Conservation (phyloP, 2,329 filamentous ascomycete genomes). For the Colletotrichum trifolii region DNA sequence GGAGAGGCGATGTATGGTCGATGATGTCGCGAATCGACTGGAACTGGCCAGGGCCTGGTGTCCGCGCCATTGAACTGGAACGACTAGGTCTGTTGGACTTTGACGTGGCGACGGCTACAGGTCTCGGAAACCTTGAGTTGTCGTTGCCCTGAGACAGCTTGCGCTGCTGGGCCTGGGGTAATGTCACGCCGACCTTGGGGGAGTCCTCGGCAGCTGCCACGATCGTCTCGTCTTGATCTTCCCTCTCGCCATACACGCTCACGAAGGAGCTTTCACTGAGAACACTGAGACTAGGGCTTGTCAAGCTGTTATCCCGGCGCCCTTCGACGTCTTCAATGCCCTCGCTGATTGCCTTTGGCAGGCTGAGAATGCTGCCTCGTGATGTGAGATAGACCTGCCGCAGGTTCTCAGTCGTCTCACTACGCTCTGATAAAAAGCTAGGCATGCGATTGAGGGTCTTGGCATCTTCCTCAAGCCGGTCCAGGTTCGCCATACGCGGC, state of each 20-base stretch:
- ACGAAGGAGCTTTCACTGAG: slow-evolving; percentile 75
- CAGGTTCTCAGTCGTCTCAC: slow-evolving; percentile 69
- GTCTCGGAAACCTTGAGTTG: neutral
- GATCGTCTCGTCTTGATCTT: slow-evolving; percentile 39
- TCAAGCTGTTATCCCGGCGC: slow-evolving; percentile 51
- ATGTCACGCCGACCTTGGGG: slow-evolving; percentile 43
- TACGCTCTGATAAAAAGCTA: slow-evolving; percentile 71
- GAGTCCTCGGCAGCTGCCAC: slow-evolving; percentile 45
- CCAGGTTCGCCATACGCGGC: slow-evolving; percentile 37
- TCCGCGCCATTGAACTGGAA: slow-evolving; percentile 46
- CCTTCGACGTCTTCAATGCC: slow-evolving; percentile 48
- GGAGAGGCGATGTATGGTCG: slow-evolving; percentile 59
- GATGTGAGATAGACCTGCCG: slow-evolving; percentile 68
- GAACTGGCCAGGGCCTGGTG: slow-evolving; percentile 49
- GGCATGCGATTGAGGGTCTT: slow-evolving; percentile 67
- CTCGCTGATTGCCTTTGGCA: slow-evolving; percentile 59
- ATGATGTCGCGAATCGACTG: slow-evolving; percentile 60
- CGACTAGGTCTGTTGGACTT: slow-evolving; percentile 28
- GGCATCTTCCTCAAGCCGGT: slow-evolving; percentile 44
- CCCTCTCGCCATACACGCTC: slow-evolving; percentile 69
- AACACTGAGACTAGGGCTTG: slow-evolving; percentile 71
- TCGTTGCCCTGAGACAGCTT: slow-evolving; percentile 17
- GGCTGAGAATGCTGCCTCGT: slow-evolving; percentile 59
- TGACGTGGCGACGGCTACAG: neutral
- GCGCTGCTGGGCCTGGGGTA: slow-evolving; percentile 24